phyloP scores from a whole-genome alignment of 1,284 basidiomycete genomes.

The Pulveroboletus sp. region DNA sequence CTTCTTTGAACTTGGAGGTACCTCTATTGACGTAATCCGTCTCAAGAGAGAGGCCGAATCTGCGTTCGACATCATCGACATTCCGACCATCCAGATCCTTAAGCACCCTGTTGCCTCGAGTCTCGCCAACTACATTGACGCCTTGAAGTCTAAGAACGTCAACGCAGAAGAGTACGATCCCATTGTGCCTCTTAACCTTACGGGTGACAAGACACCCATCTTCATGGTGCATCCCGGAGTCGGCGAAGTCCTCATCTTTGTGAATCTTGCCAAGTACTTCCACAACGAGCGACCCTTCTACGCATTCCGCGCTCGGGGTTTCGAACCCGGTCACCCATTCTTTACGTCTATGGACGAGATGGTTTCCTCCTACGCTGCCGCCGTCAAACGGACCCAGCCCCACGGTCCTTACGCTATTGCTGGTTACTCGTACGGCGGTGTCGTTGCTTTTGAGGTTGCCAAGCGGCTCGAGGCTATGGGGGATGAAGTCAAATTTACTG shows the following conservation, averaged over 20 bases:
- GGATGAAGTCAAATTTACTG: conserved; percentile 40
- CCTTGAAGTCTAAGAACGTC: conserved; percentile 14
- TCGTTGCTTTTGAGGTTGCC: conserved; percentile 46
- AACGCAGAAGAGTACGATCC: conserved; percentile 31
- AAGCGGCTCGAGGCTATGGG: conserved; percentile 40
- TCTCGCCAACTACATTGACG: conserved; percentile 30
- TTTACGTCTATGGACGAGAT: conserved; percentile 44
- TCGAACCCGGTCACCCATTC: conserved; percentile 39
- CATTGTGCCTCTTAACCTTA: conserved; percentile 39
- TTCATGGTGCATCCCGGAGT: conserved; percentile 47
- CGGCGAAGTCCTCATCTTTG: conserved; percentile 45
- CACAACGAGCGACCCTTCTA: conserved; percentile 43
- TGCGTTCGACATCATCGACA: conserved; percentile 36
- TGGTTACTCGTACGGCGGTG: conserved; percentile 50
- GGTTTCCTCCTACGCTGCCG: conserved; percentile 39
- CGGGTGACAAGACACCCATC: conserved; percentile 42
- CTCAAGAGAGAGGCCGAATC: conserved; percentile 37
- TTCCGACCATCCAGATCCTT: conserved; percentile 43
- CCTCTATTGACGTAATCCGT: conserved; percentile 32
- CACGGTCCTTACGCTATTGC: conserved; percentile 45
- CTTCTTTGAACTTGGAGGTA: conserved; percentile 33
- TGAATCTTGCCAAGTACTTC: conserved; percentile 41
- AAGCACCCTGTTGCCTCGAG: conserved; percentile 37
- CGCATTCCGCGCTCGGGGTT: conserved; percentile 43
- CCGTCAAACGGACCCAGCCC: conserved; percentile 39